Evolutionary conservation across 345 rosid genomes (phyloP), one percentile per base, ranked within the genome.

Genomic region (Gossypium longicalyx): DNA sequence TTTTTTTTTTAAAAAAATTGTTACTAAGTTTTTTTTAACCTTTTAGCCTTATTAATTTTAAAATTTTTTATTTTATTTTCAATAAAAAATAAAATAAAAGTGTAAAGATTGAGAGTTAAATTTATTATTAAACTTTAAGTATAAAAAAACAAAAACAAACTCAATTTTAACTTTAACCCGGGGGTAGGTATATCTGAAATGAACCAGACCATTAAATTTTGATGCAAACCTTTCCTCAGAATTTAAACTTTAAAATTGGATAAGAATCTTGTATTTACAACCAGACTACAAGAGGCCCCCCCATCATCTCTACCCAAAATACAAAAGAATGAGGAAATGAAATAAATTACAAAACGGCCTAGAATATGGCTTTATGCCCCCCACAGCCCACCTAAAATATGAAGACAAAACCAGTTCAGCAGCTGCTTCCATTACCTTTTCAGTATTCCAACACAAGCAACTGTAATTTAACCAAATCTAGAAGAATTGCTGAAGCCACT

Each of bases 401-500:
- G 47, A 63, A 38, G 13, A 2, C 6, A 34, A 62, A 6, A 17
- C 49, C 48, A 65, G 69, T 43, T 16, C 49, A 9, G 25, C 57
- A 25, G 72, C 44, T 48, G 58, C 58, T 68, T 12, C 44, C 22
- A 1, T 4, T 68, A 27, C 3, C 20, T 23, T 12, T 12, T 22
- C 11, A 58, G 23, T 12, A 12, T 48, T 16, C 56, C 4, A 19
- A 68, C 13, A 3, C 23, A 68, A 13, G 56, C 43, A 2, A 68
- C 41, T 49, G 7, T 25, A 64, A 53, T 52, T 63, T 7, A 69
- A 45, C 86, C 9, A 19, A 56, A 19, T 56, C 60, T 85, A 86
- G 17, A 93, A 71, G 85, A 94, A 88, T 67, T 82, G 98, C 85
- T 76, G 82, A 70, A 91, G 96, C 99, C 99, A 93, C 47, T 60